A percentile compares a stretch with the other conserved stretches of the same genome.
These are phyloP conservation scores for Leishmania major DNA, from an alignment of 208 protist species.

Conservation along the genomic window DNA sequence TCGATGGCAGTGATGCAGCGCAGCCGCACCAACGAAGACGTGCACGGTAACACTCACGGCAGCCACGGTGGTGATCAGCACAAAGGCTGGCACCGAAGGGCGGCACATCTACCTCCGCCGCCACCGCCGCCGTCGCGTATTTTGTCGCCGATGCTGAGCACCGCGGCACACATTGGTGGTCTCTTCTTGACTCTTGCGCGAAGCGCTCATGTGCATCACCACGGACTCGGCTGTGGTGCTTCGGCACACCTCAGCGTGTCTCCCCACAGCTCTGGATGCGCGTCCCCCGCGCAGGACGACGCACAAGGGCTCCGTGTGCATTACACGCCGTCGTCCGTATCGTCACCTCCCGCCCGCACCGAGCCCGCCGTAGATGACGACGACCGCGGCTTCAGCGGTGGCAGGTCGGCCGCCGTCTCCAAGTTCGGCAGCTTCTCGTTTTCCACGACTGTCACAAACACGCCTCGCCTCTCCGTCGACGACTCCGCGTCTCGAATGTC, in stretches of 20 bases:
- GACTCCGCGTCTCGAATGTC: neutral
- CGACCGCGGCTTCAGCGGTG: neutral
- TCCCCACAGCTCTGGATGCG: neutral
- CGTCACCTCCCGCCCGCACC: no score
- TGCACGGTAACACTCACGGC: neutral
- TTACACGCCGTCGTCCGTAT: neutral
- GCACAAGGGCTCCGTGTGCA: neutral
- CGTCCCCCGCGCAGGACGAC: neutral
- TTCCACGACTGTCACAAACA: neutral
- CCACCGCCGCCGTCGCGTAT: slow-evolving; percentile 20
- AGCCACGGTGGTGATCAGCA: neutral
- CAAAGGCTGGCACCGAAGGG: neutral
- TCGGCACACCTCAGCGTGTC: neutral
- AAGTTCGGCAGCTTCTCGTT: neutral
- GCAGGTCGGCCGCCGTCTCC: neutral
- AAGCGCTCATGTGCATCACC: neutral
- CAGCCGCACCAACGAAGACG: neutral
- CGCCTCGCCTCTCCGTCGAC: neutral
- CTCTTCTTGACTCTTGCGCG: slow-evolving; percentile 9
- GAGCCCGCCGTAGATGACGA: neutral
- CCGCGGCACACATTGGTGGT: neutral
- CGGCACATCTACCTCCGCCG: neutral
- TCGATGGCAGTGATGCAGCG: neutral
- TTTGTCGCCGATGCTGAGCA: slow-evolving; percentile 9
- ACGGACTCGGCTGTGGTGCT: neutral